These are phyloP conservation scores for Mallotus japonicus DNA, from an alignment of 441 rosid genomes.

Conservation along the genomic window DNA sequence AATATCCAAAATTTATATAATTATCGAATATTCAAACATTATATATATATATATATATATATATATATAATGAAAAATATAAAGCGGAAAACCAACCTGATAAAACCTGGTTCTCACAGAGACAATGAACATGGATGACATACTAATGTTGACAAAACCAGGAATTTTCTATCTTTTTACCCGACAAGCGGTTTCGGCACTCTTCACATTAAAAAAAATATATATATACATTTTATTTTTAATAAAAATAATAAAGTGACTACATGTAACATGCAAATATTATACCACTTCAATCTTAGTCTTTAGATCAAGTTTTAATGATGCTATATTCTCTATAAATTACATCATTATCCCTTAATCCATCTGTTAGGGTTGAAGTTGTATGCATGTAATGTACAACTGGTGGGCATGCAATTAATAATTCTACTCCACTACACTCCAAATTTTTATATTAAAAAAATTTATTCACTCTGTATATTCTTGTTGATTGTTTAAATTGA, in stretches of 20 bases:
- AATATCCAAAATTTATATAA: too few species aligned
- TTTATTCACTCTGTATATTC: too few species aligned
- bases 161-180: slow-evolving; percentile 24
- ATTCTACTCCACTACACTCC: background rate
- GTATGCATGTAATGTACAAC: slow-evolving; percentile 16
- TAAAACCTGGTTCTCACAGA: slow-evolving; percentile 36
- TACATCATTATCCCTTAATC: slow-evolving; percentile 34
- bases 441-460: background rate
- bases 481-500: too few species aligned
- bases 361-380: slow-evolving; percentile 24
- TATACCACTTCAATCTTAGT: slow-evolving; percentile 12
- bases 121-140: slow-evolving; percentile 45
- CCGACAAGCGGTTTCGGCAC: slow-evolving; percentile 39
- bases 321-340: slow-evolving; percentile 7
- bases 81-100: slow-evolving; percentile 21
- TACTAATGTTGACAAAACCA: slow-evolving; percentile 20
- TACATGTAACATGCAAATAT: background rate
- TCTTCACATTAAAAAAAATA: slow-evolving; percentile 4
- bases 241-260: background rate
- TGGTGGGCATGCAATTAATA: background rate
- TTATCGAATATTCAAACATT: too few species aligned
- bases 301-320: slow-evolving; percentile 21
- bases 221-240: background rate
- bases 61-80: too few species aligned
- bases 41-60: too few species aligned